Percentiles rank a stretch among this genome's conserved stretches.
Evolutionary conservation across 106 monocot genomes (phyloP).

Genomic region (Dioscorea dumetorum): DNA sequence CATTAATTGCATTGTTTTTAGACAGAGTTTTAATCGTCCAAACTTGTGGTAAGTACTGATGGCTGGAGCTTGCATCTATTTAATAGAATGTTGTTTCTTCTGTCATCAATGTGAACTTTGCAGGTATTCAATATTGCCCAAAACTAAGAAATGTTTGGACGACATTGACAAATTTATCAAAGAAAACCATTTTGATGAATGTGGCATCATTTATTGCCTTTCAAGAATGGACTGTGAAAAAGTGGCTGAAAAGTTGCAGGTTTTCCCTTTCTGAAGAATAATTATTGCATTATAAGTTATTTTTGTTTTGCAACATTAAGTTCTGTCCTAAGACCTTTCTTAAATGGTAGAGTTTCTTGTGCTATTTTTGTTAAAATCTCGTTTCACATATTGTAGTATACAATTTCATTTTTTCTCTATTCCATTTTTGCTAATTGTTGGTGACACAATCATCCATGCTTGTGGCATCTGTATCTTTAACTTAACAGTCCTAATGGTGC

Average conservation of each 20-base stretch:
- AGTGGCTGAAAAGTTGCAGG: constrained; percentile 90
- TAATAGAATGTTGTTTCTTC: too few species aligned
- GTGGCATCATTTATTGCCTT: constrained; percentile 97
- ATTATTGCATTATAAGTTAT: background rate
- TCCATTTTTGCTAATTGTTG: too few species aligned
- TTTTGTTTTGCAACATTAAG: background rate
- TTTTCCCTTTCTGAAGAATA: constrained; percentile 17
- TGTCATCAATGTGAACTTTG: constrained; percentile 3
- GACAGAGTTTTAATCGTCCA: constrained; percentile 95
- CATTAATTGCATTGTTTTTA: constrained; percentile 83
- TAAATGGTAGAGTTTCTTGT: background rate
- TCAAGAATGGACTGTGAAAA: constrained; percentile 99
- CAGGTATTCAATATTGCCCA: constrained; percentile 85
- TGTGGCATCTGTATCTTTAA: too few species aligned
- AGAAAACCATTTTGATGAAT: constrained; percentile 84
- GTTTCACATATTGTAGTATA: too few species aligned
- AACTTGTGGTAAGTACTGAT: constrained; percentile 57
- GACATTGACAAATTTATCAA: constrained; percentile 92
- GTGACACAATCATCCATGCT: too few species aligned
- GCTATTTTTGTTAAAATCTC: too few species aligned
- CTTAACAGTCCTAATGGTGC: too few species aligned
- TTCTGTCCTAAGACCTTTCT: background rate
- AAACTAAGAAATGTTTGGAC: constrained; percentile 91
- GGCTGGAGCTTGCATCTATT: too few species aligned
- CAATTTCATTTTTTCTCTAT: too few species aligned